Evolutionary conservation across 306 rosid species (phyloP).

Genomic region (Benincasa hispida): DNA sequence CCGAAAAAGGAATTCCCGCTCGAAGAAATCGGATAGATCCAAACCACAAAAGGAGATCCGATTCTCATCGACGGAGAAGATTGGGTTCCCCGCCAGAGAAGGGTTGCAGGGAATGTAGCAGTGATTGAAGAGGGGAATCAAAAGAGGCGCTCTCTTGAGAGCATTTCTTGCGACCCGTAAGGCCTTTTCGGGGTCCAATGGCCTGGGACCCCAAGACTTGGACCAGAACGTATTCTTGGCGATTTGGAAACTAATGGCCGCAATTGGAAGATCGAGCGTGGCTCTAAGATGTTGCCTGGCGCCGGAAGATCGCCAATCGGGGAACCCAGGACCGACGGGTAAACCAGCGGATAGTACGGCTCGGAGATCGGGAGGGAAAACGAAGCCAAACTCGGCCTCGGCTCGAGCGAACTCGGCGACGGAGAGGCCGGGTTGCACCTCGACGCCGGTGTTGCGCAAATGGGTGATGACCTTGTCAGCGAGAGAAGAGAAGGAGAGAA

Average conservation of each 20-base stretch:
- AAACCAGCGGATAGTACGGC: conserved; percentile 80
- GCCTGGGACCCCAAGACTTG: conserved; percentile 75
- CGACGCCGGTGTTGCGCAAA: conserved; percentile 52
- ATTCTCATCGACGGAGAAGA: conserved; percentile 85
- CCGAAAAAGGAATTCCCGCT: conserved; percentile 56
- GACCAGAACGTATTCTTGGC: conserved; percentile 83
- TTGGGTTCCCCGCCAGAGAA: conserved; percentile 77
- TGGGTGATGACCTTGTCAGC: conserved; percentile 56
- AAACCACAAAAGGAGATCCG: conserved; percentile 80
- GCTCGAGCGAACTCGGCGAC: conserved; percentile 83
- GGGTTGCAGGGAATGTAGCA: conserved; percentile 98
- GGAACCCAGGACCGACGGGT: conserved; percentile 86
- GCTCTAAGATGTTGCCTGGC: conserved; percentile 80
- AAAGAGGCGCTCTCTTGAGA: conserved; percentile 79
- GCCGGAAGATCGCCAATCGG: conserved; percentile 74
- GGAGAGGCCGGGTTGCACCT: conserved; percentile 61
- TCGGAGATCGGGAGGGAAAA: conserved; percentile 84
- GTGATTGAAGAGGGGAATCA: conserved; percentile 89
- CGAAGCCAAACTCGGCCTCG: conserved; percentile 86
- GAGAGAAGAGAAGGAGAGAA: conserved; percentile 60
- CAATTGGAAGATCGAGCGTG: conserved; percentile 81
- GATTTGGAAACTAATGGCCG: conserved; percentile 91
- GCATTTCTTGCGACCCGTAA: conserved; percentile 64
- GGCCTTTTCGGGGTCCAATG: conserved; percentile 79
- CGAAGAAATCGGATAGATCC: conserved; percentile 90